Evolutionary conservation across 768 basidiomycete genomes (phyloP), one percentile per base, ranked within the genome.

Genomic region (Candolleomyces efflorescens): DNA sequence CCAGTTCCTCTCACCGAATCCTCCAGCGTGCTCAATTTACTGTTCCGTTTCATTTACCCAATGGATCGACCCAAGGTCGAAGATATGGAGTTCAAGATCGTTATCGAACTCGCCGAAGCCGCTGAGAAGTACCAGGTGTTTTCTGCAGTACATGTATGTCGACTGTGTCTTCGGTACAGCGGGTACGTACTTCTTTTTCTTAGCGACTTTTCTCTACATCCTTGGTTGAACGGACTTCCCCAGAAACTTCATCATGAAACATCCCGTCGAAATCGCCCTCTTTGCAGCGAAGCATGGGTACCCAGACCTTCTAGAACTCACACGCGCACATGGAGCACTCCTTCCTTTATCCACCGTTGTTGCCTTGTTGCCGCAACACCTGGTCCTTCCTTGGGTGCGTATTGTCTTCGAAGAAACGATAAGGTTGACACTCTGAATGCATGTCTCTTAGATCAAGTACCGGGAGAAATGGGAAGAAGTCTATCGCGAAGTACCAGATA

Each of bases 11-110:
- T 71, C 3, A 56, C 62, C 1, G 71, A 73, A 46, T 18, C 58
- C 0, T 52, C 67, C 2, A 51, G 15, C 0, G 59, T 65, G 0
- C 63, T 73, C 2, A 60, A 67, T 3, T 43, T 71, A 3, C 60
- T 72, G 10, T 71, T 73, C 53, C 60, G 62, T 44, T 73, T 68
- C 49, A 60, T 71, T 13, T 67, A 68, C 45, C 68, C 71, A 1
- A 46, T 55, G 53, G 52, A 60, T 5, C 65, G 67, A 12, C 69
- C 68, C 1, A 53, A 60, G 11, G 23, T 68, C 1, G 62, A 65
- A 1, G 52, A 53, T 39, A 49, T 67, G n/a, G 37, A 49, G 3
- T 66, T 69, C 55, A 58, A 62, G 3, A 39, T 46, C 1, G 53
- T 72, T 3, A 55, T 55, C 0, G 51, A 51, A 5, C 43, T 72